Evolutionary conservation across 495 filamentous ascomycete genomes (phyloP), one percentile per base, ranked within the genome.

Genomic region (Cercophora newfieldiana): DNA sequence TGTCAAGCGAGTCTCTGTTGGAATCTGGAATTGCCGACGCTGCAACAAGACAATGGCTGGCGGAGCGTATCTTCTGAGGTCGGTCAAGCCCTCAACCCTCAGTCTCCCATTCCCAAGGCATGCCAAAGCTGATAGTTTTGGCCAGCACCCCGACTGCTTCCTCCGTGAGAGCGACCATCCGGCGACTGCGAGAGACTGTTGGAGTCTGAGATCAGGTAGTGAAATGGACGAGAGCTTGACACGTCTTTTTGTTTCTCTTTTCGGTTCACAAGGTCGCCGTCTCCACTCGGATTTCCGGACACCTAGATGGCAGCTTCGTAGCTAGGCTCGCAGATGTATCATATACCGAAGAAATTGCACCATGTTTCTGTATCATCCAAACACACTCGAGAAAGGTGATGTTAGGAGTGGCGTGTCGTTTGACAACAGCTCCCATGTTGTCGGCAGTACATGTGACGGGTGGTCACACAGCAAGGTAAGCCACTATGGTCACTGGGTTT

Each of bases 111-210:
- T n/a, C n/a, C 72, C 62, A 66, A 49, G 59, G 22, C 54, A 55
- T 61, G 44, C 16, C 24, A 26, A 59, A 59, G 47, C 64, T 50
- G 30, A 59, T 37, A 30, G 8, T 72, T 50, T 0, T 31, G 21
- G 21, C 73, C 71, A 96, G 92, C 59, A 97, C 94, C 64, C 91
- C 93, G 61, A 92, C 94, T 70, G 92, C 94, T 60, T 91, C 92
- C 69, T 90, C 93, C 54, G 93, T 90, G 74, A 85, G 92, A 79
- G 95, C 92, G 68, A 97, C 94, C 69, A 93, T 97, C 79, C 90
- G 93, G 78, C 88, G 94, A 82, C 86, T 97, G 82, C 87, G 93
- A 74, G 94, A 97, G 80, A 92, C 94, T n/a, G n/a, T n/a, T n/a
- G n/a, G n/a, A n/a, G n/a, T n/a, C n/a, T n/a, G n/a, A n/a, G n/a